A percentile compares a stretch with the other conserved stretches of the same genome.
Evolutionary conservation across 2,329 filamentous ascomycete genomes (phyloP).

Genomic region (Botrytis porri): DNA sequence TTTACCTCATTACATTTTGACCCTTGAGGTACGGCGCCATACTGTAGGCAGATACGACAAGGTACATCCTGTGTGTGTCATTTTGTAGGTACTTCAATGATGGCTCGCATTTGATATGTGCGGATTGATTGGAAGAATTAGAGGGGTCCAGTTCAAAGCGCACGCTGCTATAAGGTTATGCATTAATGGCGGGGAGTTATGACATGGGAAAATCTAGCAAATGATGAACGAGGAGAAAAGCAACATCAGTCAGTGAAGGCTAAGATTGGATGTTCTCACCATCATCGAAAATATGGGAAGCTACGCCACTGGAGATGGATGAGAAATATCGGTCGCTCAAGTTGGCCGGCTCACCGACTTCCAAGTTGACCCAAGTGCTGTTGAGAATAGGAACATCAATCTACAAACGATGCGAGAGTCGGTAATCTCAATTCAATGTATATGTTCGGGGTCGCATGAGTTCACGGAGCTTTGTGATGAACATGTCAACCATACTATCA

Average conservation of each 20-base stretch:
- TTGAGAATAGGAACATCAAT: background rate
- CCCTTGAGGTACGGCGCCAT: background rate
- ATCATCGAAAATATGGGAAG: background rate
- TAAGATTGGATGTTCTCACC: background rate
- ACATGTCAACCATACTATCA: conserved; percentile 22
- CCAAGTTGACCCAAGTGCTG: conserved; percentile 3
- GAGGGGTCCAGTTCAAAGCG: conserved; percentile 2
- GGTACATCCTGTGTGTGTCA: conserved; percentile 14
- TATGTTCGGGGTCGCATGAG: conserved; percentile 22
- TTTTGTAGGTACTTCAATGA: background rate
- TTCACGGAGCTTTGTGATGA: conserved; percentile 25
- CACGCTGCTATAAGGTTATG: conserved; percentile 21
- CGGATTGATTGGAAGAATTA: conserved; percentile 2
- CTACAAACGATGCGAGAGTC: background rate
- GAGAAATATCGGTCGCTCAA: background rate
- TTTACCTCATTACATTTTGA: background rate
- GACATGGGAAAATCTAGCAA: background rate
- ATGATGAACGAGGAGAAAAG: background rate
- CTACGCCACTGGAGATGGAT: background rate
- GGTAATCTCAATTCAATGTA: background rate
- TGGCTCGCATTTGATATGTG: background rate
- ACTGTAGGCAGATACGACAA: conserved; percentile 3
- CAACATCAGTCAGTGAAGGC: background rate
- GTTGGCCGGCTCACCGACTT: background rate
- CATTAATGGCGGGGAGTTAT: conserved; percentile 1